A percentile compares a stretch with the other conserved stretches of the same genome.
Conservation (phyloP, 139 green algal genomes). For the Volvox africanus region DNA sequence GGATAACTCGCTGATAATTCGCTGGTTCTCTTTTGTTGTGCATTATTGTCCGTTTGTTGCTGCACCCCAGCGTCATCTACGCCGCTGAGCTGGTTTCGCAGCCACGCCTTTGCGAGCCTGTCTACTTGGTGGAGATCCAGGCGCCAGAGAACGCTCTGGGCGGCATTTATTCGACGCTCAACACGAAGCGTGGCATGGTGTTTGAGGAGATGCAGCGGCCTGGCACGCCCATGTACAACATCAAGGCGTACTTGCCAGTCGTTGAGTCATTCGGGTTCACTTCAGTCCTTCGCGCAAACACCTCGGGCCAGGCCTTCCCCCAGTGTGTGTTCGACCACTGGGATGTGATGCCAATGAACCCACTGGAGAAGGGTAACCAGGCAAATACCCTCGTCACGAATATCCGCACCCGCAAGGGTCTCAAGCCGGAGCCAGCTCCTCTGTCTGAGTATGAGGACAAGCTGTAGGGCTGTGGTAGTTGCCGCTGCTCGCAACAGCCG, state of each 20-base stretch:
- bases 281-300: conserved; percentile 92
- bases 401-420: conserved; percentile 97
- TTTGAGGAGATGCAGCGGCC: conserved; percentile 99
- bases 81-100: conserved; percentile 91
- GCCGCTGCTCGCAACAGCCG: not conserved
- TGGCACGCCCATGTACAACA: conserved; percentile 99
- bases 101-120: conserved; percentile 95
- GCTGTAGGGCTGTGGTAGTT: conserved; percentile 73
- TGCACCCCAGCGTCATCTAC: conserved; percentile 88
- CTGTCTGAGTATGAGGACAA: conserved; percentile 98
- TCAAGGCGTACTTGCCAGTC: conserved; percentile 97
- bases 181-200: conserved; percentile 99
- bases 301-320: conserved; percentile 97
- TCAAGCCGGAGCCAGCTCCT: conserved; percentile 86
- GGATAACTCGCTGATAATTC: no score
- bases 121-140: conserved; percentile 99
- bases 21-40: not conserved
- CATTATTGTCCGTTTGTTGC: not conserved
- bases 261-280: conserved; percentile 99
- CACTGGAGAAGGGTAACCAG: conserved; percentile 80
- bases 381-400: conserved; percentile 84
- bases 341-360: conserved; percentile 91
- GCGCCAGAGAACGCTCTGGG: conserved; percentile 89
- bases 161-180: conserved; percentile 87
- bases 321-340: conserved; percentile 98